A percentile compares a stretch with the other conserved stretches of the same genome.
These are phyloP conservation scores for Thinopyrum elongatum DNA, from an alignment of 176 grass and related monocot species.

Conservation along the genomic window DNA sequence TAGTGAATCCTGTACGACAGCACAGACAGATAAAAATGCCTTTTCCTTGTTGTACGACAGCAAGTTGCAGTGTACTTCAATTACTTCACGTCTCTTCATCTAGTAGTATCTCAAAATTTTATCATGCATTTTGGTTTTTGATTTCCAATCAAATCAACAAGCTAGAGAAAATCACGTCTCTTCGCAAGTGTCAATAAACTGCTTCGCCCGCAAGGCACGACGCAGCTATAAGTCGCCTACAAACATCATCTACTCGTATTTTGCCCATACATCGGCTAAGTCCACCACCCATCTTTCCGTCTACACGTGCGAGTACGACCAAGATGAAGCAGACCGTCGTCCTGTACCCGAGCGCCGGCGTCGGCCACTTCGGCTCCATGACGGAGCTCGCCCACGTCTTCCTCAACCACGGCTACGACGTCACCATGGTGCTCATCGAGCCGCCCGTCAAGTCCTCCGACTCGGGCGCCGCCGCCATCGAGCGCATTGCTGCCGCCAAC, in stretches of 20 bases:
- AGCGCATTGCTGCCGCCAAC: conserved; percentile 10
- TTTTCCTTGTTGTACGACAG: no score
- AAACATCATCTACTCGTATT: neutral
- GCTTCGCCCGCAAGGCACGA: neutral
- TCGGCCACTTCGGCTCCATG: conserved; percentile 12
- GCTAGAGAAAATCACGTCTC: neutral
- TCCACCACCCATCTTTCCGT: neutral
- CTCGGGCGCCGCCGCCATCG: neutral
- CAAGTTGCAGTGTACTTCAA: no score
- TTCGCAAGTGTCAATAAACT: neutral
- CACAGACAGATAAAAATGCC: no score
- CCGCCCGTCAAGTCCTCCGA: conserved; percentile 6
- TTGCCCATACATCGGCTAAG: neutral
- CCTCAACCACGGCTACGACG: conserved; percentile 1
- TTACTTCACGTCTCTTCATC: no score
- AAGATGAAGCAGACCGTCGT: conserved; percentile 33
- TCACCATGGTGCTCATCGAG: conserved; percentile 17
- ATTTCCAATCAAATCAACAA: no score
- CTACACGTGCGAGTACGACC: no score
- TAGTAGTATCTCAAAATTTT: no score
- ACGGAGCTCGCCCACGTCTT: conserved; percentile 21
- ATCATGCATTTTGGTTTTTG: no score
- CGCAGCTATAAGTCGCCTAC: neutral
- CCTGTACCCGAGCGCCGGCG: conserved; percentile 11
- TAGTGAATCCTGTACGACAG: no score